Evolutionary conservation across 305 asterid species (phyloP), one percentile per base, ranked within the genome.

Genomic region (Striga hermonthica): DNA sequence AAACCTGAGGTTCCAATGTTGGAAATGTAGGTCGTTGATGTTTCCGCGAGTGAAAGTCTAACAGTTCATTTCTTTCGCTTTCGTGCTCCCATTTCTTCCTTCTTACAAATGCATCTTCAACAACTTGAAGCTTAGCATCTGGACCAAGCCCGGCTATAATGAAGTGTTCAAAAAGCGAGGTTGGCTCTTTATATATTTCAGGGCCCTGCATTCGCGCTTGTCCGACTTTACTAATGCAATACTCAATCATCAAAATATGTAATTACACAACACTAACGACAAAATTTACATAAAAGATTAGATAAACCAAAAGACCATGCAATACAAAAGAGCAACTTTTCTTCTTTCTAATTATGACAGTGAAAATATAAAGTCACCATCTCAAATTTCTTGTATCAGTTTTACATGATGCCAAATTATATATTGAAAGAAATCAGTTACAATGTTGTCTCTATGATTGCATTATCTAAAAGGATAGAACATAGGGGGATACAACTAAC

Each of bases 81-180:
- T 78, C 86, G 66, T 78, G 70, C 76, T 84, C 98, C 80, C 79
- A 76, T 78, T 89, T 83, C 77, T 80, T 89, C 74, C 66, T 83
- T 76, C 72, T 77, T 67, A 83, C 64, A 77, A 82, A 86, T 54
- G 94, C 88, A 80, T 83, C 91, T 82, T 87, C 98, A 59, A 85
- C 89, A 75, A 66, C 83, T 74, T 84, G 89, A 65, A 87, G 94
- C 78, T 87, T 86, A 74, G 87, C 81, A 70, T 89, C 86, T 59
- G 98, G 97, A 76, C 78, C 95, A 75, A 90, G 86, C 78, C 98
- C 98, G 76, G 74, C 86, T 67, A 91, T 73, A 73, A 85, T 67
- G 71, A 91, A 89, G 82, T 89, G 95, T 76, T 91, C 98, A 72
- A 91, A 87, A 75, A 91, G 86, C 31, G 86, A 70, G 67, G 82